A percentile compares a stretch with the other conserved stretches of the same genome.
Evolutionary conservation across 768 basidiomycete genomes (phyloP).

Genomic region (Gautieria morchelliformis): DNA sequence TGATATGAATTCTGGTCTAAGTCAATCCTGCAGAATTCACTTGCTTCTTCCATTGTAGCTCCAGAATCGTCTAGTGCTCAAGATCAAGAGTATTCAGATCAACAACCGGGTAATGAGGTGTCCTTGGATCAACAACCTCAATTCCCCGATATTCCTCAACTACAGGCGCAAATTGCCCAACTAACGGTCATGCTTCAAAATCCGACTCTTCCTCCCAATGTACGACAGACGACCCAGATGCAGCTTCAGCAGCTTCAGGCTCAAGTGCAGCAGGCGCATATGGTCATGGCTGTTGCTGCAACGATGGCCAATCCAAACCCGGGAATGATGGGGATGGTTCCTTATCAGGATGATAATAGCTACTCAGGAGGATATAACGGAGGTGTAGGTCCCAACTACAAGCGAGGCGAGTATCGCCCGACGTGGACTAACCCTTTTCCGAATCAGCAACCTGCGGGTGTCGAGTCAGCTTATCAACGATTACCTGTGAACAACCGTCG

Average conservation of each 20-base stretch:
- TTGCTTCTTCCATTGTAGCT: constrained; percentile 8
- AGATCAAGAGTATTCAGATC: constrained; percentile 65
- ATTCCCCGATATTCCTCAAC: constrained; percentile 69
- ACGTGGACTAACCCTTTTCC: constrained; percentile 42
- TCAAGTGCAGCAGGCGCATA: constrained; percentile 71
- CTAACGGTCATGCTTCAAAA: constrained; percentile 74
- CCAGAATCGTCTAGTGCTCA: constrained; percentile 23
- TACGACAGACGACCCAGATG: constrained; percentile 73
- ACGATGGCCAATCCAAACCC: constrained; percentile 9
- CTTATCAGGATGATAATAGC: constrained; percentile 10
- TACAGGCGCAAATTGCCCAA: constrained; percentile 81
- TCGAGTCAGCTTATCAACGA: constrained; percentile 83
- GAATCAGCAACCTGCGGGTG: constrained; percentile 55
- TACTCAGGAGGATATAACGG: constrained; percentile 8
- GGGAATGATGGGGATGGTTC: constrained; percentile 9
- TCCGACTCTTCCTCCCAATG: constrained; percentile 56
- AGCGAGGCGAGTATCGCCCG: constrained; percentile 31
- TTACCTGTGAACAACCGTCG: constrained; percentile 75
- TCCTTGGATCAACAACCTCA: constrained; percentile 40
- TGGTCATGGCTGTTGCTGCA: constrained; percentile 41
- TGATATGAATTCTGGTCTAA: neutral
- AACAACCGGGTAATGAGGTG: constrained; percentile 40
- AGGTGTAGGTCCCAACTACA: constrained; percentile 29
- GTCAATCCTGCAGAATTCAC: neutral
- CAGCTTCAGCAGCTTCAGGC: constrained; percentile 75